These are phyloP conservation scores for Cystoderma amianthinum DNA, from an alignment of 768 basidiomycete species.

Conservation along the genomic window DNA sequence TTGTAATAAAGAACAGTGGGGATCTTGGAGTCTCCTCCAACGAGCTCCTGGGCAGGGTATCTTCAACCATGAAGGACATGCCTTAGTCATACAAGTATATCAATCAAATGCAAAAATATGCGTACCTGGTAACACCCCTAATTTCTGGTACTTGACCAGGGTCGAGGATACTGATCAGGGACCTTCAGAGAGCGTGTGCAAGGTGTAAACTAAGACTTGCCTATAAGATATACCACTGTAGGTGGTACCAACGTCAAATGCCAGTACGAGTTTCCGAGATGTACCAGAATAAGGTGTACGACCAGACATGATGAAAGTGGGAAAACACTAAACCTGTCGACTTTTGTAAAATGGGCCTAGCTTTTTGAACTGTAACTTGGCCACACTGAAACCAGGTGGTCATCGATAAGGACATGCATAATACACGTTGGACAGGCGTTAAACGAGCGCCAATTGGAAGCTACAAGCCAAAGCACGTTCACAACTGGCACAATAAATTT, in stretches of 20 bases:
- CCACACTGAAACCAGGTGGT: no score
- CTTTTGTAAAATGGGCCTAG: not conserved
- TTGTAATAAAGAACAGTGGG: constrained; percentile 44
- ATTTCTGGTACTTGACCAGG: constrained; percentile 20
- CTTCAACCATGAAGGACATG: constrained; percentile 15
- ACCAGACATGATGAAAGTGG: constrained; percentile 3
- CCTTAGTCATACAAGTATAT: not conserved
- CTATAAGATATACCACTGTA: constrained; percentile 37
- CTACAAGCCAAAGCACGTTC: no score
- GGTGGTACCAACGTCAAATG: constrained; percentile 36
- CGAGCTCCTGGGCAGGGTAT: constrained; percentile 36
- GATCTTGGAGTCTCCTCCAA: constrained; percentile 39
- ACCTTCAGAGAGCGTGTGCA: constrained; percentile 1
- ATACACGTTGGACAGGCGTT: not conserved
- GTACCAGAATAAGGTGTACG: constrained; percentile 11
- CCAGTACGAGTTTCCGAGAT: constrained; percentile 27
- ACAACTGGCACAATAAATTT: no score
- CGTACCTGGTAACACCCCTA: constrained; percentile 24
- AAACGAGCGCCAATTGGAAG: not conserved
- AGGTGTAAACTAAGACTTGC: constrained; percentile 7
- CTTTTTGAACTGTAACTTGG: not conserved
- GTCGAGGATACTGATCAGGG: constrained; percentile 28
- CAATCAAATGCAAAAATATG: not conserved
- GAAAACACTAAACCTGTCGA: not conserved
- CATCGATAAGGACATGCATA: not conserved